Percentiles rank a stretch among this genome's conserved stretches.
phyloP scores from a whole-genome alignment of 768 basidiomycete species.

The Hygrophorus russula region DNA sequence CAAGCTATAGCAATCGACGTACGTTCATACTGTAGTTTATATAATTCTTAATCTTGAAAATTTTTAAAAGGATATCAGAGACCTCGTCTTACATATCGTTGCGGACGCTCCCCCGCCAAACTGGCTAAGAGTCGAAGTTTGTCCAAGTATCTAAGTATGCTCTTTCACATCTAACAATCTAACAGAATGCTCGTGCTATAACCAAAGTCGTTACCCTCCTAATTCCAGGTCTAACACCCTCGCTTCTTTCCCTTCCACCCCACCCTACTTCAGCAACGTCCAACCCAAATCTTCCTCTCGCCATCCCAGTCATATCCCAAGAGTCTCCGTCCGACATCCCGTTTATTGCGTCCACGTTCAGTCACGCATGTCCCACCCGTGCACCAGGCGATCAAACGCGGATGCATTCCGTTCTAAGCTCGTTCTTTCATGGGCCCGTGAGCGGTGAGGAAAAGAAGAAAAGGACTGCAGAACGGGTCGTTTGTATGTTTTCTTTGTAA shows the following conservation, averaged over 20 bases:
- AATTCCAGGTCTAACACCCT: constrained; percentile 78
- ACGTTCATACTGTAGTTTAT: constrained; percentile 16
- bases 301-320: constrained; percentile 24
- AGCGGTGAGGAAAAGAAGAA: constrained; percentile 71
- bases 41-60: not conserved
- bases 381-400: constrained; percentile 82
- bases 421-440: constrained; percentile 75
- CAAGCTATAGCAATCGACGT: constrained; percentile 78
- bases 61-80: constrained; percentile 68
- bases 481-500: constrained; percentile 20
- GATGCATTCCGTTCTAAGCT: constrained; percentile 77
- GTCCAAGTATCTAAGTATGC: constrained; percentile 10
- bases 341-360: constrained; percentile 73
- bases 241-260: constrained; percentile 61
- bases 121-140: constrained; percentile 80
- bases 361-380: constrained; percentile 86
- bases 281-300: constrained; percentile 35
- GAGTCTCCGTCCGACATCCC: constrained; percentile 30
- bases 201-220: constrained; percentile 72
- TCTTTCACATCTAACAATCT: constrained; percentile 3
- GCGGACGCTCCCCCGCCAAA: constrained; percentile 77
- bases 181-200: constrained; percentile 61
- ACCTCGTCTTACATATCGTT: constrained; percentile 71
- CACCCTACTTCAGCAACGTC: constrained; percentile 55
- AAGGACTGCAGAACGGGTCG: constrained; percentile 30